Evolutionary conservation across 306 rosid species (phyloP), one percentile per base, ranked within the genome.

Genomic region (Hylodesmum podocarpum): DNA sequence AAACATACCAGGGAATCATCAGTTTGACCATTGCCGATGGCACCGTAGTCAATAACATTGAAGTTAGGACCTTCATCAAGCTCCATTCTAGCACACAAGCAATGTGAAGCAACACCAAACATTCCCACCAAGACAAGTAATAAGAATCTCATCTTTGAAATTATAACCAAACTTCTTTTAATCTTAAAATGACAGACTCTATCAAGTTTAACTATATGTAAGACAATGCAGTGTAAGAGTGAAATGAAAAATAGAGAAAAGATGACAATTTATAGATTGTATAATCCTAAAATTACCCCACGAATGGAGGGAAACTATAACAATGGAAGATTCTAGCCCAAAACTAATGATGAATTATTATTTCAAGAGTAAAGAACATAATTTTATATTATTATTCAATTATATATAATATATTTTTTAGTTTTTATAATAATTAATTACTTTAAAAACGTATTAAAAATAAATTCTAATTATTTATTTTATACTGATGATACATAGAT

Each of bases 1-100:
- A 16, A 62, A 50, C 21, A 49, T 73, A 89, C 91, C 15, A 79
- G 34, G n/a, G 88, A 76, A 67, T 88, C 89, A 68, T 88, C 91
- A 2, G 67, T 14, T 71, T 16, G 43, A n/a, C 86, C 88, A 68
- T 88, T 39, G 15, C 88, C 90, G 2, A 0, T 9, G 0, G 91
- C 91, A 24, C 90, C 91, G 75, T 77, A 89, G 13, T 47, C 22
- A 18, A 72, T 3, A 8, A 87, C 87, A 53, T 80, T 76, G 64
- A 83, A 84, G 15, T 0, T 54, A 24, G 21, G 19, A 36, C n/a
- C 76, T 10, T 16, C 15, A 40, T 40, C 0, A 7, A 4, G 10
- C 8, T 43, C 33, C 46, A 34, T 62, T 16, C 25, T 44, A 55
- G 37, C 50, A 33, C 57, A 51, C 29, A 58, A 57, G 16, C 77